phyloP scores from a whole-genome alignment of 306 rosid genomes.

The Arachis stenosperma region DNA sequence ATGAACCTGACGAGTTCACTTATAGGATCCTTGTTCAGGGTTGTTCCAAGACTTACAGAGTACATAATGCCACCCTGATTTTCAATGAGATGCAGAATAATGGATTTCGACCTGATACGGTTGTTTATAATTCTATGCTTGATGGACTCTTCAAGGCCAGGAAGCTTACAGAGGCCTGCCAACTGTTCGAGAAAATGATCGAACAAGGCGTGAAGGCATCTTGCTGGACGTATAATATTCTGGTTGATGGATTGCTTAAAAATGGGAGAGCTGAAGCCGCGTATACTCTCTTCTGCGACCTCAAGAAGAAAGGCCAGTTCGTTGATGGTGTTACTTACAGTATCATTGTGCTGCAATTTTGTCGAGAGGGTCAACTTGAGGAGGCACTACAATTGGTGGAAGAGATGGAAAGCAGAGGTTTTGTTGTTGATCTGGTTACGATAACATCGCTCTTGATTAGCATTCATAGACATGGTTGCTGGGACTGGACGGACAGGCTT shows the following conservation, averaged over 20 bases:
- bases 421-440: slow-evolving; percentile 77
- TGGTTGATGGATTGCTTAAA: slow-evolving; percentile 76
- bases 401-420: slow-evolving; percentile 93
- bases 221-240: slow-evolving; percentile 72
- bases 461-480: slow-evolving; percentile 66
- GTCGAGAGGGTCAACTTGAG: slow-evolving; percentile 76
- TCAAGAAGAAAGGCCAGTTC: slow-evolving; percentile 84
- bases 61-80: slow-evolving; percentile 62
- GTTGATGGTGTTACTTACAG: slow-evolving; percentile 84
- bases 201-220: slow-evolving; percentile 76
- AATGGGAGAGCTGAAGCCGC: slow-evolving; percentile 88
- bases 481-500: slow-evolving; percentile 87
- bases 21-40: slow-evolving; percentile 73
- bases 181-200: slow-evolving; percentile 85
- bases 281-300: slow-evolving; percentile 75
- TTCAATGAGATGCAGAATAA: slow-evolving; percentile 70
- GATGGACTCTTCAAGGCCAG: slow-evolving; percentile 78
- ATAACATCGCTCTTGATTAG: slow-evolving; percentile 70
- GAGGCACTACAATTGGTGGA: slow-evolving; percentile 75
- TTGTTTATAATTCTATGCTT: slow-evolving; percentile 75
- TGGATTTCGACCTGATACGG: slow-evolving; percentile 54
- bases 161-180: slow-evolving; percentile 70
- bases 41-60: slow-evolving; percentile 61
- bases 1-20: slow-evolving; percentile 71
- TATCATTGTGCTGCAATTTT: slow-evolving; percentile 72